Conservation (phyloP, 257 asterid genomes). For the Solanum lignicaule region DNA sequence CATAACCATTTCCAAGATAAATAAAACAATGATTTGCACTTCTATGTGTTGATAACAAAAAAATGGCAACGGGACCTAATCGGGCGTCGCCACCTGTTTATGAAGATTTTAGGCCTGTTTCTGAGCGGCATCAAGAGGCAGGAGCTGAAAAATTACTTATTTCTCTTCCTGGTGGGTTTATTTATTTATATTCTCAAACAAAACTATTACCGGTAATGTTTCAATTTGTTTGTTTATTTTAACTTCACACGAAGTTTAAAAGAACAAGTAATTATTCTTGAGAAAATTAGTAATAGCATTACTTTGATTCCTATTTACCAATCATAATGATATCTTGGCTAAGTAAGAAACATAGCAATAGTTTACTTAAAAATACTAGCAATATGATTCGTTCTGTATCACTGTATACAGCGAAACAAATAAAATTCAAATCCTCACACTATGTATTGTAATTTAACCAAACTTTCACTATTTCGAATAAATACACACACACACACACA, state of each 20-base stretch:
- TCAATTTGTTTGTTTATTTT: too few species aligned
- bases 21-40: neutral
- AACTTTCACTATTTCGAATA: too few species aligned
- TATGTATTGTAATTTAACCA: too few species aligned
- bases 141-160: slow-evolving; percentile 39
- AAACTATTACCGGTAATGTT: too few species aligned
- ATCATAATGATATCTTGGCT: neutral
- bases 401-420: too few species aligned
- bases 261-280: too few species aligned
- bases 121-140: slow-evolving; percentile 45
- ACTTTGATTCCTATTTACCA: neutral
- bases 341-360: too few species aligned
- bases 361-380: neutral
- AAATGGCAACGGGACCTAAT: slow-evolving; percentile 36
- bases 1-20: neutral
- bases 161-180: slow-evolving; percentile 58
- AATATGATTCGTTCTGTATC: neutral
- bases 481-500: too few species aligned
- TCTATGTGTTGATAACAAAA: neutral
- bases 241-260: too few species aligned
- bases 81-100: slow-evolving; percentile 9
- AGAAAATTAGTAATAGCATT: too few species aligned
- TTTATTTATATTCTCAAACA: too few species aligned
- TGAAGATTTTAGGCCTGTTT: slow-evolving; percentile 55
- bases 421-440: too few species aligned